Conservation (phyloP, 225 moss, liverwort and hornwort species). For the Takakia lepidozioides region DNA sequence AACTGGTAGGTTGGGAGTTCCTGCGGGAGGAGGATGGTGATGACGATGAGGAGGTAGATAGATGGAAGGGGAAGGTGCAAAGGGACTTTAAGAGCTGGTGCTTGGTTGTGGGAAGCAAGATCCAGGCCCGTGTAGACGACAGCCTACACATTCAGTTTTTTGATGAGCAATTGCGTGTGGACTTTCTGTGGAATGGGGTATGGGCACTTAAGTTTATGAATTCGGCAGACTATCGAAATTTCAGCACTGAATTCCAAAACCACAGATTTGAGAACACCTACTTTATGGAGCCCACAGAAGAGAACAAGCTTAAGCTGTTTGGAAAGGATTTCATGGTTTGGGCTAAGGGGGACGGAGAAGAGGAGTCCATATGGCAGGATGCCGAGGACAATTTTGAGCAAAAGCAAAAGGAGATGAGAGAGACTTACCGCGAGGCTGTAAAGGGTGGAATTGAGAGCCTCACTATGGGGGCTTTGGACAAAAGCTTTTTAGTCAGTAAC, state of each 20-base stretch:
- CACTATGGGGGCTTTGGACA: conserved; percentile 49
- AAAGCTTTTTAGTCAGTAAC: conserved; percentile 53
- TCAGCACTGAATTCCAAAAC: conserved; percentile 44
- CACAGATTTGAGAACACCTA: conserved; percentile 46
- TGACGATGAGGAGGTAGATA: conserved; percentile 20
- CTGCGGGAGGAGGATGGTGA: conserved; percentile 46
- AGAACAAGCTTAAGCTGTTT: conserved; percentile 55
- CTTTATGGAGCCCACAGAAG: conserved; percentile 44
- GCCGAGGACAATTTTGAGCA: conserved; percentile 43
- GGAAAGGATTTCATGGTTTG: conserved; percentile 65
- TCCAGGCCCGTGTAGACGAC: conserved; percentile 35
- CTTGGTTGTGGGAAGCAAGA: conserved; percentile 47
- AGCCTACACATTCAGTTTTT: conserved; percentile 46
- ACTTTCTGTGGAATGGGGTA: conserved; percentile 45
- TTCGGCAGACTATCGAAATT: conserved; percentile 32
- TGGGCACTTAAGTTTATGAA: conserved; percentile 67
- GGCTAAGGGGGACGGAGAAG: conserved; percentile 55
- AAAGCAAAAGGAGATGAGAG: conserved; percentile 42
- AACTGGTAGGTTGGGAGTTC: conserved; percentile 69
- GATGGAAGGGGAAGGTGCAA: conserved; percentile 45
- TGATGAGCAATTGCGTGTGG: conserved; percentile 49
- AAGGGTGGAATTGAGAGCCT: conserved; percentile 47
- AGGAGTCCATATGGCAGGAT: conserved; percentile 65
- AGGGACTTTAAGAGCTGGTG: conserved; percentile 34
- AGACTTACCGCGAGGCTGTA: conserved; percentile 39